Evolutionary conservation across 371 early-diverging fungal genomes (phyloP).

Genomic region (Haplosporangium sp.): DNA sequence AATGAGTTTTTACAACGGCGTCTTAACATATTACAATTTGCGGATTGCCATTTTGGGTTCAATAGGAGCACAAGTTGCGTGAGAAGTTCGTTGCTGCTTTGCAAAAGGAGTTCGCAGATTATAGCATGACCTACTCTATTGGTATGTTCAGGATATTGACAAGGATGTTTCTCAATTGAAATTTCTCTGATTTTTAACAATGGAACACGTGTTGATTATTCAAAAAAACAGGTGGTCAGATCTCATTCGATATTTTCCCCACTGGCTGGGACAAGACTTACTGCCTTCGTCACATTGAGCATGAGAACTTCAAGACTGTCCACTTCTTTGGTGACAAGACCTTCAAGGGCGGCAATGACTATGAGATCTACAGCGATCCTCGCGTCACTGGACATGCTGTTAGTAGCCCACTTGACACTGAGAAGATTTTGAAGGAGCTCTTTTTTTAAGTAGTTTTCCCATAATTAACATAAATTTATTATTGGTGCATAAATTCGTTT

Average conservation of each 20-base stretch:
- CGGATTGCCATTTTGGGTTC: too few relatives aligned
- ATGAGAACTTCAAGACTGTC: conserved; percentile 91
- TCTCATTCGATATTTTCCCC: conserved; percentile 99
- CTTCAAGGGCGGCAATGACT: conserved; percentile 98
- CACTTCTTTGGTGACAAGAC: conserved; percentile 99
- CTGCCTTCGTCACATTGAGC: conserved; percentile 93
- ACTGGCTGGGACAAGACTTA: conserved; percentile 99
- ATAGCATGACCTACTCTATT: conserved; percentile 95
- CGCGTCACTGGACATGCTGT: conserved; percentile 93
- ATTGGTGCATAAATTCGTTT: neutral
- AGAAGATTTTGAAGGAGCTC: conserved; percentile 84
- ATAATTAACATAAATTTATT: neutral
- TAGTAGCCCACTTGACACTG: conserved; percentile 92
- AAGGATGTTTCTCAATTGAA: neutral
- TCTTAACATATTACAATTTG: neutral
- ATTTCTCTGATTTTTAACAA: neutral
- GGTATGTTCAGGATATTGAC: conserved; percentile 52
- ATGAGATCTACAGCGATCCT: conserved; percentile 95
- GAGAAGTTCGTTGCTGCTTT: conserved; percentile 90
- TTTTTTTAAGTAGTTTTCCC: conserved; percentile 66
- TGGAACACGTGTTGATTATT: neutral
- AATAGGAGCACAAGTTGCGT: conserved; percentile 78
- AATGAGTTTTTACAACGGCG: neutral
- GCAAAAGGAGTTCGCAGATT: conserved; percentile 89
- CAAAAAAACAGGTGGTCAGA: conserved; percentile 86